These are phyloP conservation scores for Cryptococcus floricola DNA, from an alignment of 1,284 basidiomycete genomes.

Conservation along the genomic window DNA sequence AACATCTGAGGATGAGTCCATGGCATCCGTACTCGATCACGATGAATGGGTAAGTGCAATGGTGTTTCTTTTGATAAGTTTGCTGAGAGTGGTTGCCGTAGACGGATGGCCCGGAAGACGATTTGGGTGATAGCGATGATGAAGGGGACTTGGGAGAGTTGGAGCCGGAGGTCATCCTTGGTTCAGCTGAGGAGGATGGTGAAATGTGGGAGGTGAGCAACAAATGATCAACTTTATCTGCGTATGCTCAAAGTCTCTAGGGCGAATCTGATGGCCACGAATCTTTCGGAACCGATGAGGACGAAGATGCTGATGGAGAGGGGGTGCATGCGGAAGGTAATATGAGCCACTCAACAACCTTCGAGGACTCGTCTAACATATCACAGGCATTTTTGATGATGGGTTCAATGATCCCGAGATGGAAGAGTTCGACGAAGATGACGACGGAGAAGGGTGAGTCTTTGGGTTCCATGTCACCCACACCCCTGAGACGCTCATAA, in stretches of 20 bases:
- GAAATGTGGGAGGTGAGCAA: slow-evolving; percentile 35
- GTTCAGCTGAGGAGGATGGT: slow-evolving; percentile 25
- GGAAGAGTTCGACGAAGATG: slow-evolving; percentile 42
- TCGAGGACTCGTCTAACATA: neutral
- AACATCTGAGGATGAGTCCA: slow-evolving; percentile 18
- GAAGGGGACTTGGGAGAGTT: slow-evolving; percentile 42
- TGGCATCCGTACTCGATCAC: slow-evolving; percentile 12
- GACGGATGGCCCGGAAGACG: slow-evolving; percentile 36
- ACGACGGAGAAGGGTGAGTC: slow-evolving; percentile 40
- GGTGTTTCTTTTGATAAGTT: too few species aligned
- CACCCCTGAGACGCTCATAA: neutral
- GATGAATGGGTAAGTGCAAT: slow-evolving; percentile 14
- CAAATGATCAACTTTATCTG: neutral
- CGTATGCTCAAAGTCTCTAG: slow-evolving; percentile 6
- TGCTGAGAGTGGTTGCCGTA: neutral
- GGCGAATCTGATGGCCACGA: slow-evolving; percentile 26
- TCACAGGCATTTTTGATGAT: slow-evolving; percentile 33
- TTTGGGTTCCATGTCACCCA: neutral
- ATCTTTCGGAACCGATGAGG: slow-evolving; percentile 15
- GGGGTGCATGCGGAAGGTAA: slow-evolving; percentile 12
- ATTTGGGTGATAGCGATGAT: slow-evolving; percentile 43
- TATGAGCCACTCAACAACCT: neutral
- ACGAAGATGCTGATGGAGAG: slow-evolving; percentile 21
- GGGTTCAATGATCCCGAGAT: slow-evolving; percentile 55
- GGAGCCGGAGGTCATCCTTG: slow-evolving; percentile 27